Base-by-base conservation (phyloP, 2,329 filamentous ascomycete species). In the Alternaria conjuncta region DNA sequence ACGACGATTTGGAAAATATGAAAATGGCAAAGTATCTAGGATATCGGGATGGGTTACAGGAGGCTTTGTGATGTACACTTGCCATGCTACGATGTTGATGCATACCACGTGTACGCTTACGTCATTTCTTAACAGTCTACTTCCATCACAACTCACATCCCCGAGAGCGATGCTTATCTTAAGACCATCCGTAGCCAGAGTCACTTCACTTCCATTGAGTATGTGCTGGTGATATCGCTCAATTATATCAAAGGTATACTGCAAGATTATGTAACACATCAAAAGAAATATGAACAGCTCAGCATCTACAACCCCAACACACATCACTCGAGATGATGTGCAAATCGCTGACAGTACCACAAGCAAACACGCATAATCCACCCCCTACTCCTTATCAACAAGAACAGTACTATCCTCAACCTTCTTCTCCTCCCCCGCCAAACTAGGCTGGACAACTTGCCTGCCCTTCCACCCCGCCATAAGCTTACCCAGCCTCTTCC, bases 401-500 rank as follows among this genome's bases (percentile, higher is more conserved):
- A 77, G 57, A 46, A 79, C 71, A 0, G 70, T 70, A 51, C 74
- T 76, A 18, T 75, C 73, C 15, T 67, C 71, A 6, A 72, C 63
- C 43, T 60, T 70, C 61, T 73, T 69, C 64, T 65, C 57, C 57
- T 67, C 64, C 43, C 44, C 62, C 20, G 28, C 50, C 69, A 74
- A 71, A 63, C 74, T 78, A 18, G 78, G 78, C 73, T 80, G 78
- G 64, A 65, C 71, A 45, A 81, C 79, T 70, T 80, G 75, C 54
- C 79, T 69, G 10, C 79, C 79, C 55, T 72, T 75, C 77, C 77
- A 81, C 18, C 60, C 61, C 57, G 32, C 66, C 79, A 81, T 81
- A 62, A 79, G 59, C 28, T 71, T 70, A 53, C 67, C 75, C 68
- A 79, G 59, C 54, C 67, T 66, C 77, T 83, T 81, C 66, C 89